phyloP scores from a whole-genome alignment of 805 yeast genomes.

The Suhomyces kilbournensis region DNA sequence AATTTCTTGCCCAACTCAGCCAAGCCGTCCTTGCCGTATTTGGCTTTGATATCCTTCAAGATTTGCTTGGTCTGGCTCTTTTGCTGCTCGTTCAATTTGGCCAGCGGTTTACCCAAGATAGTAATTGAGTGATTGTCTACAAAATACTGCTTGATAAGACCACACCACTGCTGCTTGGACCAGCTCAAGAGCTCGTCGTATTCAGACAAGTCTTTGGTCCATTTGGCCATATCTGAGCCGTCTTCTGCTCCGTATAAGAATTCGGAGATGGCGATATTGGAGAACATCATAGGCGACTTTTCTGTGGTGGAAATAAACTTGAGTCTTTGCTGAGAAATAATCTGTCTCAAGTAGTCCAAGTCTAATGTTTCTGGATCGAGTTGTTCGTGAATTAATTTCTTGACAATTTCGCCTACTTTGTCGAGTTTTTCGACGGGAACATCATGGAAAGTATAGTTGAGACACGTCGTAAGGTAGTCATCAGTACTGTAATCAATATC shows the following conservation, averaged over 20 bases:
- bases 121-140: conserved; percentile 62
- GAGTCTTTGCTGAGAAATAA: conserved; percentile 62
- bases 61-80: conserved; percentile 52
- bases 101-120: conserved; percentile 72
- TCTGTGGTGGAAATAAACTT: conserved; percentile 61
- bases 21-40: conserved; percentile 61
- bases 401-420: conserved; percentile 50
- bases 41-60: conserved; percentile 45
- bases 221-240: conserved; percentile 54
- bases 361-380: conserved; percentile 53
- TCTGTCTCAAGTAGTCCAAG: conserved; percentile 60
- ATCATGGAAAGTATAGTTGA: conserved; percentile 59
- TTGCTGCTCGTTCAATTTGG: conserved; percentile 48
- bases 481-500: conserved; percentile 69
- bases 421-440: conserved; percentile 68
- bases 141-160: conserved; percentile 49
- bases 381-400: conserved; percentile 53
- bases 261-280: conserved; percentile 69
- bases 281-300: conserved; percentile 56
- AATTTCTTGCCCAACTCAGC: conserved; percentile 48
- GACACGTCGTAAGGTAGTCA: conserved; percentile 62
- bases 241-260: conserved; percentile 73
- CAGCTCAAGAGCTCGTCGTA: conserved; percentile 58
- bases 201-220: conserved; percentile 56
- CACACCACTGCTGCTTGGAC: conserved; percentile 67